phyloP scores from a whole-genome alignment of 2,329 filamentous ascomycete genomes.

The Bimuria novae-zelandiae region DNA sequence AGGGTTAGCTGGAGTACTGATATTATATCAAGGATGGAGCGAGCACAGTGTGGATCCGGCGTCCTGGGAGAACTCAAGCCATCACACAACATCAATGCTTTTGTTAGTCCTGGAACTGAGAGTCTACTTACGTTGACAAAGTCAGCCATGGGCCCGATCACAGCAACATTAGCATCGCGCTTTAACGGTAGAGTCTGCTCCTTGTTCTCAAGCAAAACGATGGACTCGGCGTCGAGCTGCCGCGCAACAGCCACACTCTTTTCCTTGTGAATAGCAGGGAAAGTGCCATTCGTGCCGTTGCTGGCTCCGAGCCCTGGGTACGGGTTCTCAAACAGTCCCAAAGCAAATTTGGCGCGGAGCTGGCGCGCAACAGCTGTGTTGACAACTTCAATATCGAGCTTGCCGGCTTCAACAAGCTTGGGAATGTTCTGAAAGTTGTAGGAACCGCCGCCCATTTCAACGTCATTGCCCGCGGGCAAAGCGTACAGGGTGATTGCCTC shows the following conservation, averaged over 20 bases:
- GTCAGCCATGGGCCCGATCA: slow-evolving; percentile 76
- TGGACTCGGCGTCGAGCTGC: slow-evolving; percentile 68
- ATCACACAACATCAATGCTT: background rate
- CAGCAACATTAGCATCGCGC: slow-evolving; percentile 70
- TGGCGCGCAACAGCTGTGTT: slow-evolving; percentile 69
- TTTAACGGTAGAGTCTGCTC: slow-evolving; percentile 65
- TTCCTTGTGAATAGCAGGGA: slow-evolving; percentile 65
- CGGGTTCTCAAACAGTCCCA: slow-evolving; percentile 73
- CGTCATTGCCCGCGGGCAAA: slow-evolving; percentile 70
- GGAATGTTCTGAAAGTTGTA: slow-evolving; percentile 71
- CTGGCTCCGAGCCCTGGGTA: slow-evolving; percentile 63
- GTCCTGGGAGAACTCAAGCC: background rate
- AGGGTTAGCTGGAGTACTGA: slow-evolving; percentile 18
- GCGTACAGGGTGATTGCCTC: slow-evolving; percentile 67
- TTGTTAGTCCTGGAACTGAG: background rate
- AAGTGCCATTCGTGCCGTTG: slow-evolving; percentile 48
- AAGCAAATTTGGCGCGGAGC: slow-evolving; percentile 69
- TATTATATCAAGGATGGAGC: background rate
- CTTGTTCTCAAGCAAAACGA: slow-evolving; percentile 76
- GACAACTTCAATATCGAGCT: slow-evolving; percentile 63
- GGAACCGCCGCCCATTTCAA: slow-evolving; percentile 77
- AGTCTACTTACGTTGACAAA: slow-evolving; percentile 65
- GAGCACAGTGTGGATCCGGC: background rate
- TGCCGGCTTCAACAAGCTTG: slow-evolving; percentile 64
- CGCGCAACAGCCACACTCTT: slow-evolving; percentile 65